Conservation (phyloP, 345 rosid genomes). For the Cardamine resedifolia region DNA sequence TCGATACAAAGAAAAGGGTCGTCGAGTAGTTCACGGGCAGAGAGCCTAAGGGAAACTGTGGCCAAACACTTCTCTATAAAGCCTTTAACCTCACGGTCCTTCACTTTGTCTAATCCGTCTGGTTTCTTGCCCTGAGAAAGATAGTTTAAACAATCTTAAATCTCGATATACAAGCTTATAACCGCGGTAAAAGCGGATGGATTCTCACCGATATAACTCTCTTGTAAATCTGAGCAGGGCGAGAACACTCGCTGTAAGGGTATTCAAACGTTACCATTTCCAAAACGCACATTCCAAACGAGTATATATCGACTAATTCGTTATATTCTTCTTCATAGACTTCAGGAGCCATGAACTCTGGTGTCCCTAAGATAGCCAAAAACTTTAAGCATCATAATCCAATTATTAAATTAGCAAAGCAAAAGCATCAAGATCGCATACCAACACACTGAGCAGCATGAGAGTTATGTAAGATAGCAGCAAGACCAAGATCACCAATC, state of each 20-base stretch:
- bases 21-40: slow-evolving; percentile 78
- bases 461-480: slow-evolving; percentile 79
- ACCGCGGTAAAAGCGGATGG: not conserved
- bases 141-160: not conserved
- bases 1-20: slow-evolving; percentile 75
- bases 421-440: slow-evolving; percentile 39
- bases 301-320: slow-evolving; percentile 87
- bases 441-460: slow-evolving; percentile 96
- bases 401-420: not conserved
- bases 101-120: slow-evolving; percentile 75
- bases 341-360: slow-evolving; percentile 99
- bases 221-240: slow-evolving; percentile 96
- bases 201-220: slow-evolving; percentile 86
- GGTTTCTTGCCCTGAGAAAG: slow-evolving; percentile 85
- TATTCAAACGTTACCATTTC: slow-evolving; percentile 97
- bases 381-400: not conserved
- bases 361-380: slow-evolving; percentile 56
- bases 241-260: slow-evolving; percentile 87
- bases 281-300: slow-evolving; percentile 95
- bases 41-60: slow-evolving; percentile 73
- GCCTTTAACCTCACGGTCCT: slow-evolving; percentile 70
- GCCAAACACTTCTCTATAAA: slow-evolving; percentile 93
- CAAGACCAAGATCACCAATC: slow-evolving; percentile 97
- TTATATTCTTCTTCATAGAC: slow-evolving; percentile 90
- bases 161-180: not conserved